Base-by-base conservation (phyloP, 768 basidiomycete species). In the Coprinopsis cinerea region DNA sequence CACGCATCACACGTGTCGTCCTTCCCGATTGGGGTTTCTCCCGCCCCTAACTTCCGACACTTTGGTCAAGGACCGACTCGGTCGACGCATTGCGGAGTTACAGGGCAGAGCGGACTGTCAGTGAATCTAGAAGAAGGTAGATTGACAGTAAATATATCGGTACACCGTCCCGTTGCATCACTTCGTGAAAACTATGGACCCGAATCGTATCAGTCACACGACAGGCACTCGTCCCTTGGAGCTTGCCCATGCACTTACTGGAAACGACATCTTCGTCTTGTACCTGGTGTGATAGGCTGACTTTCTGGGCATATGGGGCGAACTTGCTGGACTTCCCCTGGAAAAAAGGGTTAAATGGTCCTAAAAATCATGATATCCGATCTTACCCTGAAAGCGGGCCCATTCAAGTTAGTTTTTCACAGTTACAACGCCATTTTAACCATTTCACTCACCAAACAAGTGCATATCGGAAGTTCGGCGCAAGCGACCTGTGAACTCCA, bases 291-390 rank as follows among this genome's bases (percentile, higher is more conserved):
- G 68, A 69, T 55, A 94, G 68, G 48, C 92, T 89, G 54, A 95
- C 91, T 64, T 96, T 96, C 67, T 96, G 93, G 2, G 92, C 91
- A 59, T 96, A 89, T 3, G 92, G 92, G 35, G 82, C 74, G 66
- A 96, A 96, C 67, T 93, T 94, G 61, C 90, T 92, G 23, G 92
- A 94, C 64, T 90, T 91, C 1, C 93, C 93, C 92, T 89, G 56
- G 32, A 3, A 39, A 14, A 55, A 54, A 14, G 36, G 6, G 17
- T 11, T 39, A 18, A 39, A 11, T 17, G 10, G 7, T 18, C 36
- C 36, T 9, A 18, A 10, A 6, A 18, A 18, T 10, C 18, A 18
- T 9, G 11, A 39, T 3, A 25, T 13, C 7, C 2, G 25, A 25
- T 13, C 49, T 40, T 52, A 52, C 51, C 51, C 50, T 51, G 26